Evolutionary conservation across 331 rosid species (phyloP), one percentile per base, ranked within the genome.

Genomic region (Telfairia occidentalis): DNA sequence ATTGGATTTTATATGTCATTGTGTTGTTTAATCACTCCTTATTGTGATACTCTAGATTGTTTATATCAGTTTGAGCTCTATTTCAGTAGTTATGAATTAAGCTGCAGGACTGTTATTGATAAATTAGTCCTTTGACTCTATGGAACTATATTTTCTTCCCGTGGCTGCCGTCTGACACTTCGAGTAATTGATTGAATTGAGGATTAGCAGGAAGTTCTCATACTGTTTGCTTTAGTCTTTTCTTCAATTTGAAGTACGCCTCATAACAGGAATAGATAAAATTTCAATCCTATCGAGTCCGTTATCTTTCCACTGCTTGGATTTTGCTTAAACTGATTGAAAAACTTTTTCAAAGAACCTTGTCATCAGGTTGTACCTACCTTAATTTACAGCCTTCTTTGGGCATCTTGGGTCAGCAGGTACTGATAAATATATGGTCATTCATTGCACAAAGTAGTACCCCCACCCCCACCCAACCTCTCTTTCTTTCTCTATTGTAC

Each of bases 301-400:
- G 15, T 18, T 63, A 34, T 63, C 28, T 63, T 24, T 13, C 21
- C 38, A 57, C 70, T 61, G 26, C 42, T 16, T 30, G 23, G 45
- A 29, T 61, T 63, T 63, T 63, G 71, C 29, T 63, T 63, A 34
- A 34, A 63, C 26, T 64, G 12, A 64, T 64, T 64, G 71, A 37
- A 64, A 35, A 64, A 19, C 23, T 60, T 30, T 30, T 16, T 60
- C 28, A 60, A 64, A 7, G 15, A 28, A 35, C 70, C 45, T 34
- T 18, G 19, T 29, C 61, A 61, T 61, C 70, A 61, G 45, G 45
- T 18, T 61, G 12, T 18, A 32, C 45, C 45, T 61, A 16, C 45
- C 45, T 34, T 16, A 34, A n/a, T 18, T 28, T 63, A 63, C 28
- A 63, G 46, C 34, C 28, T 63, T 63, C 71, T 16, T 18, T 63